Evolutionary conservation across 208 protist genomes (phyloP).

Genomic region (Trypanosoma caninum): DNA sequence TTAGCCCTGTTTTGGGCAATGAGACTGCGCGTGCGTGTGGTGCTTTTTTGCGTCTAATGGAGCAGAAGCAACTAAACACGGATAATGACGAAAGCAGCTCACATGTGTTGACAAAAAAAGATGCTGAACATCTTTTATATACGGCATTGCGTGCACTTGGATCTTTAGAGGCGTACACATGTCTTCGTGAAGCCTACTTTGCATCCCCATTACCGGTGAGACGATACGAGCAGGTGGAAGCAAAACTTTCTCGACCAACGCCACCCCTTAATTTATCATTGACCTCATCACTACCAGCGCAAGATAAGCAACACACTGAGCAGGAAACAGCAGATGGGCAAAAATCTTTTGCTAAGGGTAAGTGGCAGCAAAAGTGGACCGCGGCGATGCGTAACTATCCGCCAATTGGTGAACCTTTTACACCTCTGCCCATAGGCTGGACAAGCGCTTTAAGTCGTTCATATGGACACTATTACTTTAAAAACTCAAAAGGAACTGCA

Average conservation of each 20-base stretch:
- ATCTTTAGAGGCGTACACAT: conserved; percentile 31
- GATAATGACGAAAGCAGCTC: not conserved
- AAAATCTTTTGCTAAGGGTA: not conserved
- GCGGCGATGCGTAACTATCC: conserved; percentile 60
- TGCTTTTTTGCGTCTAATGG: conserved; percentile 47
- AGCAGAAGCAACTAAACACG: conserved; percentile 23
- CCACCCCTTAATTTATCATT: not conserved
- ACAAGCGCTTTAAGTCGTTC: conserved; percentile 39
- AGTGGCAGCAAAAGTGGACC: conserved; percentile 60
- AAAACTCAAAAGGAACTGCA: conserved; percentile 22
- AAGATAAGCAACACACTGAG: not conserved
- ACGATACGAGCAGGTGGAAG: conserved; percentile 20
- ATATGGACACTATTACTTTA: conserved; percentile 78
- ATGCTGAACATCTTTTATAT: conserved; percentile 21
- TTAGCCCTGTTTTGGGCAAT: conserved; percentile 40
- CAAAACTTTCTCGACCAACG: conserved; percentile 12
- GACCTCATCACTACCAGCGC: not conserved
- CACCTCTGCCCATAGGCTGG: conserved; percentile 64
- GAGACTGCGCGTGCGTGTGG: conserved; percentile 66
- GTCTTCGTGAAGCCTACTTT: conserved; percentile 52
- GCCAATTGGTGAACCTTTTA: conserved; percentile 46
- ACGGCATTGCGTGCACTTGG: conserved; percentile 15
- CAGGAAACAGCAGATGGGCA: not conserved
- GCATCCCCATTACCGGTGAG: not conserved
- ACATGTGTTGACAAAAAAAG: conserved; percentile 18